Base-by-base conservation (phyloP, 202 grass and related monocot genomes). In the Elaeis oleifera region DNA sequence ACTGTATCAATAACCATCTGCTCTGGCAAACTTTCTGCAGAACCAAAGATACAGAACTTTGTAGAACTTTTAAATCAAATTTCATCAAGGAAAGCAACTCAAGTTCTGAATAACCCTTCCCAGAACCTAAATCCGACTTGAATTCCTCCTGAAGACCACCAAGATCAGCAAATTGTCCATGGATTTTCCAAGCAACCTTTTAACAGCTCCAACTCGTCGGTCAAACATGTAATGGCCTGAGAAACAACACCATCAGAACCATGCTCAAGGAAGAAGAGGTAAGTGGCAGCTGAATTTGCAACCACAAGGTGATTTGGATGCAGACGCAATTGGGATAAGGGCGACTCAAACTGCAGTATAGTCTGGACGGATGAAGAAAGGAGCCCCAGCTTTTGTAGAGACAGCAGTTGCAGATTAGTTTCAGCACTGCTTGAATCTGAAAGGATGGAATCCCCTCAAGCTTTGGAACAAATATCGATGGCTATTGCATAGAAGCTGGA, bases 221-320 rank as follows among this genome's bases (percentile, higher is more conserved):
- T 75, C 64, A 96, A 79, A 36, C 66, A 86, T 50, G 74, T 48
- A 62, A 89, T 81, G 54, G 92, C 74, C 71, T 96, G 76, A 73
- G 76, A 81, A 62, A 83, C 84, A 48, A 96, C 77, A 76, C 66
- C 67, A 56, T 89, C 73, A 50, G 57, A 86, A 53, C 73, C 74
- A 83, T 96, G 92, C 32, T 90, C 84, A 57, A 96, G 71, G 69
- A 79, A 85, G 58, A 91, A 96, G 63, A 96, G 74, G 58, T 96
- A 91, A 78, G 87, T 89, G 19, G 81, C 80, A 55, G 79, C 76
- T 68, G 81, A 54, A 55, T 69, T 87, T 71, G 71, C 65, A 49
- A 86, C 81, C 65, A 96, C 81, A 2, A 60, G 54, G 50, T 96
- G 61, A 77, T 91, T 96, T 59, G 81, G 92, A 85, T 96, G 87